Percentiles rank a stretch among this genome's conserved stretches.
Evolutionary conservation across 371 early-diverging fungal species (phyloP).

Genomic region (Apophysomyces elegans): DNA sequence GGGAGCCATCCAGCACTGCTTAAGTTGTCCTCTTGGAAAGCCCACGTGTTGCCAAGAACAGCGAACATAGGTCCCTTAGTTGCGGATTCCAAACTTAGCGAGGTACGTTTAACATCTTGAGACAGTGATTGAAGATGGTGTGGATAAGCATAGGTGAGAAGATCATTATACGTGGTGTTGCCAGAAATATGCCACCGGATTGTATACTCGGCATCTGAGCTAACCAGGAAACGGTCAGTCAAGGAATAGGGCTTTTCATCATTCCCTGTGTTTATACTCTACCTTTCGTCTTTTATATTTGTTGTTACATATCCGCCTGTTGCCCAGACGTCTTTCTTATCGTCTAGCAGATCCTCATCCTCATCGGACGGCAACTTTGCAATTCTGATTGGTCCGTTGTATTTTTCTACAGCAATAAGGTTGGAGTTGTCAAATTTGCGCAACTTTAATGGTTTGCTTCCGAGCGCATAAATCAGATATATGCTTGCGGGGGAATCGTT

Average conservation of each 20-base stretch:
- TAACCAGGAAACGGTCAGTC: conserved; percentile 8
- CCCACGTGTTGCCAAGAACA: conserved; percentile 63
- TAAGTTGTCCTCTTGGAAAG: conserved; percentile 49
- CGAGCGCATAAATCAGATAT: conserved; percentile 48
- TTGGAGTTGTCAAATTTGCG: conserved; percentile 21
- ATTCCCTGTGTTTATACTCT: neutral
- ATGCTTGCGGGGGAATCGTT: conserved; percentile 42
- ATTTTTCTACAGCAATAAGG: conserved; percentile 30
- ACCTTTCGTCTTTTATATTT: neutral
- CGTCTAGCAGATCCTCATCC: conserved; percentile 44
- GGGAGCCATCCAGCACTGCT: conserved; percentile 45
- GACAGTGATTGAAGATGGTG: conserved; percentile 56
- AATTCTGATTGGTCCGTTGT: conserved; percentile 54
- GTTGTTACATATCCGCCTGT: conserved; percentile 33
- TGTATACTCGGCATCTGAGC: conserved; percentile 38
- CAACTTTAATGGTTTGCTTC: conserved; percentile 33
- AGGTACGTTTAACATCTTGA: conserved; percentile 22
- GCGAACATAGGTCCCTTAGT: conserved; percentile 74
- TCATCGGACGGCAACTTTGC: conserved; percentile 47
- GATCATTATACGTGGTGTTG: conserved; percentile 16
- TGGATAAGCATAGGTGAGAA: conserved; percentile 57
- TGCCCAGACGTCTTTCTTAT: conserved; percentile 54
- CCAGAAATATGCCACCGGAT: conserved; percentile 54
- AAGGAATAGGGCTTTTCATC: neutral
- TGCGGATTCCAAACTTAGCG: conserved; percentile 42